Base-by-base conservation (phyloP, 768 basidiomycete species). In the Zangia roseola region DNA sequence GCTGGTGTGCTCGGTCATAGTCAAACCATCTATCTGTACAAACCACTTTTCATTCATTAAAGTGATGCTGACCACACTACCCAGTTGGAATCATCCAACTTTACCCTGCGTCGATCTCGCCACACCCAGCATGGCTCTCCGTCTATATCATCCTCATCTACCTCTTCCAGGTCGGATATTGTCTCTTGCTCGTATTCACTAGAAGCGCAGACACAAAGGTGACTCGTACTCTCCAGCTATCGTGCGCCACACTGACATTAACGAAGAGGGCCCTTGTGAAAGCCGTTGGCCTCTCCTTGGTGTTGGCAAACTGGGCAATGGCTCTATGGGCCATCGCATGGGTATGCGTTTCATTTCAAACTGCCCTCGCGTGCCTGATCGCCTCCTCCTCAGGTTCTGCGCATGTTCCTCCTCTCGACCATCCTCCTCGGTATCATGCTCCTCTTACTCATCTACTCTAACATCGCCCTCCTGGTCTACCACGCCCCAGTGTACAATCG, bases 181-280 rank as follows among this genome's bases (percentile, higher is more conserved):
- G 93, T 53, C 53, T 91, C 12, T 69, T 93, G 16, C 78, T 97
- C 5, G 80, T 92, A 1, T 56, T 86, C 0, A 82, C 84, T 0
- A 74, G 77, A 36, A 90, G 83, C 53, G 74, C 80, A 0, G 90
- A 92, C 62, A 95, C 93, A 5, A 94, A 93, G 74, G 89, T 82
- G 49, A 17, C 0, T 6, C 20, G 2, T 3, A 23, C 33, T 5
- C 8, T 12, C 16, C 4, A 0, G 2, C 3, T 26, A 31, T 5
- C 3, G 10, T 10, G 12, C 10, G 34, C 7, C 30, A 10, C 24
- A 6, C 55, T 55, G 31, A 46, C 36, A 20, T n/a, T 33, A 3
- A 5, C 24, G 8, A 55, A 88, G 84, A 76, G 70, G 46, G 79
- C 88, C 0, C 64, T 92, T 3, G 77, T 86, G 2, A 83, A 89